A percentile compares a stretch with the other conserved stretches of the same genome.
phyloP scores from a whole-genome alignment of 2,329 filamentous ascomycete species.

The Hypoxylon sp. region DNA sequence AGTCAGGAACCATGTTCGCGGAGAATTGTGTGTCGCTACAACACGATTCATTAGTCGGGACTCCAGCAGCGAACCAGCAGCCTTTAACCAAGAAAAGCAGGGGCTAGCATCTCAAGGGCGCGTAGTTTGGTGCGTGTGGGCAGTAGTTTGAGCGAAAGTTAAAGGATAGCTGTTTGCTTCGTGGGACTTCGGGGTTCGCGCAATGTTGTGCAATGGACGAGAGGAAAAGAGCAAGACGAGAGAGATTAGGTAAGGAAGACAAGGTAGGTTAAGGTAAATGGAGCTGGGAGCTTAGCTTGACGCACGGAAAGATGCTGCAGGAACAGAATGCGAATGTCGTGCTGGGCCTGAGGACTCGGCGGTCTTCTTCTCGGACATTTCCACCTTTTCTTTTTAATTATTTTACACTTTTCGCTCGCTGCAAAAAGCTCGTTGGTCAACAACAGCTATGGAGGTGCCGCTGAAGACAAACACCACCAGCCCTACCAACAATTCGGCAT shows the following conservation, averaged over 20 bases:
- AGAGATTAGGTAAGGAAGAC: conserved; percentile 34
- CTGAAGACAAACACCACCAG: conserved; percentile 29
- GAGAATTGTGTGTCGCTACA: conserved; percentile 75
- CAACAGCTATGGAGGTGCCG: conserved; percentile 12
- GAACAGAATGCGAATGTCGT: conserved; percentile 60
- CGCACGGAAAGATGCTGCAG: conserved; percentile 67
- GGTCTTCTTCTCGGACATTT: conserved; percentile 62
- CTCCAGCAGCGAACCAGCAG: conserved; percentile 37
- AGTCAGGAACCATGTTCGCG: conserved; percentile 93
- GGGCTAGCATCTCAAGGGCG: conserved; percentile 35
- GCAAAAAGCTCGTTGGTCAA: conserved; percentile 13
- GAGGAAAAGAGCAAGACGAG: neutral
- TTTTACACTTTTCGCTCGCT: conserved; percentile 31
- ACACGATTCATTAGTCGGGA: conserved; percentile 55
- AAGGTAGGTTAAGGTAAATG: conserved; percentile 44
- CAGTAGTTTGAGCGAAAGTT: conserved; percentile 1
- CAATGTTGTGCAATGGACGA: conserved; percentile 28
- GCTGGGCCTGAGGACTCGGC: conserved; percentile 58
- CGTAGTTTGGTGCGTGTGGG: neutral
- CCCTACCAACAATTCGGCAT: conserved; percentile 35
- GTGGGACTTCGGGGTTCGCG: conserved; percentile 9
- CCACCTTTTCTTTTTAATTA: conserved; percentile 31
- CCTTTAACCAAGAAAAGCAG: conserved; percentile 38
- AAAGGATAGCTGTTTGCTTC: conserved; percentile 2
- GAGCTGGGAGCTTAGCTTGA: conserved; percentile 35